Evolutionary conservation across 306 rosid species (phyloP), one percentile per base, ranked within the genome.

Genomic region (Alnus glutinosa): DNA sequence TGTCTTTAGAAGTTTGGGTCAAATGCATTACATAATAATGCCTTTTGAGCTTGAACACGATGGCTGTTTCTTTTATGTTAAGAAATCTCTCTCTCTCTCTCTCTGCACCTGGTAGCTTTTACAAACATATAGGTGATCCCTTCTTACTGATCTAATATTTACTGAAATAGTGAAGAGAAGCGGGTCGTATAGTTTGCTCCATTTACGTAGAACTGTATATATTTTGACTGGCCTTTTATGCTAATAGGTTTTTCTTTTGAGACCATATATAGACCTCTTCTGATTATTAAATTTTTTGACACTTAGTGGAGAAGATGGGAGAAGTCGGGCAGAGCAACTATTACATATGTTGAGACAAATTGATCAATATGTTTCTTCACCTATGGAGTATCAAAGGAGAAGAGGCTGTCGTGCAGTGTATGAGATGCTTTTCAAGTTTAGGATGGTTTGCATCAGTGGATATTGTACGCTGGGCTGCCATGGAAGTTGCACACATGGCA

Each of bases 301-400:
- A 81, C 87, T 76, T 85, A 94, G 98, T 59, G 98, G 98, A 78
- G 98, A 94, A 81, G 98, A 94, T 85, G 98, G 98, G 78, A 90
- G 97, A 89, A 94, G 97, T 86, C 95, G 98, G 76, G 95, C 98
- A 52, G 98, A 94, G 85, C 95, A 88, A 80, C 86, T 94, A 34
- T 73, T 89, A 88, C 95, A 91, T 86, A 87, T 92, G 81, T 78
- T 94, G 91, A 88, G 97, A 84, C 98, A 94, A 86, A 91, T 94
- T 77, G 98, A 94, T 91, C 94, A 85, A 77, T 94, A 85, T 75
- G 92, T 94, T 82, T 88, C 92, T 75, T 94, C 97, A 7, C 86
- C 97, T 36, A 78, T 89, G 80, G 98, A 94, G 80, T 89, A 88
- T 89, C 97, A 91, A 79, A 89, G 98, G 78, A 92, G 85, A 89